Conservation (phyloP, 1,284 basidiomycete genomes). For the Quambalaria eucalypti region DNA sequence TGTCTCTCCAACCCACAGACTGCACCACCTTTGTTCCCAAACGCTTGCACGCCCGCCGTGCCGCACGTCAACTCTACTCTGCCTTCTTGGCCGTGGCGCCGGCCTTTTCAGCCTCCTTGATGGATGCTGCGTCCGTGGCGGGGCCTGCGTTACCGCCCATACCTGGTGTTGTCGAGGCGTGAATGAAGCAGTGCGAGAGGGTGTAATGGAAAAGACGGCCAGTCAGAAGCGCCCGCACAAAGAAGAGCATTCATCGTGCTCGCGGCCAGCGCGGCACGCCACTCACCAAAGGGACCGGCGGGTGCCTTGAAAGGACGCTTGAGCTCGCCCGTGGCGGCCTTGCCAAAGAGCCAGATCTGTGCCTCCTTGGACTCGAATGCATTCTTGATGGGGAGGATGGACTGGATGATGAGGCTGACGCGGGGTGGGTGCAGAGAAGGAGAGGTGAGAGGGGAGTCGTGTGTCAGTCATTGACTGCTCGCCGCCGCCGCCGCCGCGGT, state of each 20-base stretch:
- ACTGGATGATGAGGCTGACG: conserved; percentile 38
- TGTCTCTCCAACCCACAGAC: too few species aligned
- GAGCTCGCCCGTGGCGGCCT: conserved; percentile 67
- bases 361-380: conserved; percentile 45
- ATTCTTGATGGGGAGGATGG: conserved; percentile 45
- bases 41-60: too few species aligned
- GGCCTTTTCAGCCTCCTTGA: conserved; percentile 75
- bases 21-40: too few species aligned
- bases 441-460: too few species aligned
- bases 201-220: background rate
- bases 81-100: conserved; percentile 67
- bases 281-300: conserved; percentile 65
- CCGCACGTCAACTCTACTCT: too few species aligned
- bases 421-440: too few species aligned
- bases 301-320: conserved; percentile 80
- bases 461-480: too few species aligned
- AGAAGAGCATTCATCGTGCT: conserved; percentile 1
- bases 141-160: conserved; percentile 43
- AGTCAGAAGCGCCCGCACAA: background rate
- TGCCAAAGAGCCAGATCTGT: conserved; percentile 43
- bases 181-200: background rate
- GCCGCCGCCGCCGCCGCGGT: too few species aligned
- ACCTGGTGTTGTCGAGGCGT: too few species aligned
- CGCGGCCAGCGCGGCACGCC: conserved; percentile 44
- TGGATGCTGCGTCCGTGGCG: conserved; percentile 71